Conservation (phyloP, 768 basidiomycete species). For the Mycena chlorophos region DNA sequence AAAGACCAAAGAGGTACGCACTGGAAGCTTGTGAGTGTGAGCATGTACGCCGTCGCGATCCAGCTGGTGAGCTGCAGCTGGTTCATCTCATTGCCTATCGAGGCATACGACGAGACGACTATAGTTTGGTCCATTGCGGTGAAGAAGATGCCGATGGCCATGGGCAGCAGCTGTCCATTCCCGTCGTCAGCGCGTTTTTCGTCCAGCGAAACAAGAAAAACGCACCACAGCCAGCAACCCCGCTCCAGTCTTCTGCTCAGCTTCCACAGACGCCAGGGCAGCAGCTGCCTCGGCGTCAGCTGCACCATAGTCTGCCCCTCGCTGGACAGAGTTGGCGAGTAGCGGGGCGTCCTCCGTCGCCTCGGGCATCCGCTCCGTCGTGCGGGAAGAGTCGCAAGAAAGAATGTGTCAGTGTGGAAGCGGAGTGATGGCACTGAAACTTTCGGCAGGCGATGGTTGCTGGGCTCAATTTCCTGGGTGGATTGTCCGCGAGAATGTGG, state of each 20-base stretch:
- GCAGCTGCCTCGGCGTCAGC: too few relatives aligned
- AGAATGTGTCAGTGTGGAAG: too few relatives aligned
- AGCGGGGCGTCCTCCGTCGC: too few relatives aligned
- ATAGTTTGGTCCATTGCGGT: constrained; percentile 52
- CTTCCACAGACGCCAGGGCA: too few relatives aligned
- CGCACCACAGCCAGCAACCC: constrained; percentile 24
- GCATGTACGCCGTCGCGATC: constrained; percentile 64
- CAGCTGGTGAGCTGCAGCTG: constrained; percentile 66
- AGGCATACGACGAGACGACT: constrained; percentile 51
- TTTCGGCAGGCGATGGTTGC: too few relatives aligned
- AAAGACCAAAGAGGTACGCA: constrained; percentile 27
- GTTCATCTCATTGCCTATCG: constrained; percentile 59
- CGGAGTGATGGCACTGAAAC: too few relatives aligned
- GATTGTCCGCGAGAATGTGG: too few relatives aligned
- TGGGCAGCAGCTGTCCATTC: constrained; percentile 44
- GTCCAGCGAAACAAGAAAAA: constrained; percentile 22
- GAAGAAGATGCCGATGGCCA: constrained; percentile 50
- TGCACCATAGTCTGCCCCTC: too few relatives aligned
- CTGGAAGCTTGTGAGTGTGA: constrained; percentile 64
- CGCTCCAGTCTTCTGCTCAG: constrained; percentile 7
- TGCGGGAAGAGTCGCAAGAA: too few relatives aligned
- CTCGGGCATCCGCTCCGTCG: too few relatives aligned
- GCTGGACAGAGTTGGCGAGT: too few relatives aligned
- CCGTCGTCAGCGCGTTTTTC: neutral
- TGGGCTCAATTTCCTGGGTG: too few relatives aligned